Conservation (phyloP, 306 rosid species). For the Hippophae gyantsensis region DNA sequence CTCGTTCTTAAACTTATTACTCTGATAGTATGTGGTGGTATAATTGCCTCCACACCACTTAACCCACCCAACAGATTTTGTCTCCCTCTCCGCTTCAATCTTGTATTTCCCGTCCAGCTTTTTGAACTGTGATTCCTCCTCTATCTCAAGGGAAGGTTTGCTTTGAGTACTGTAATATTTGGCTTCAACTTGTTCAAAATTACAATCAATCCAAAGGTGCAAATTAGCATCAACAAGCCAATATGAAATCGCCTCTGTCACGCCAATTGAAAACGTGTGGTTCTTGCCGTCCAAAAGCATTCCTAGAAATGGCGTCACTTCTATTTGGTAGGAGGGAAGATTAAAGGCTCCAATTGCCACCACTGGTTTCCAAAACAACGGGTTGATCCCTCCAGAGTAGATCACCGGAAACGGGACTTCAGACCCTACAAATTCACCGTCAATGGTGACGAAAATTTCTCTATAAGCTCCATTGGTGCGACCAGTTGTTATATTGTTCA, state of each 20-base stretch:
- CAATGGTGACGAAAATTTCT: constrained; percentile 53
- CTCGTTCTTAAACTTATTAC: constrained; percentile 27
- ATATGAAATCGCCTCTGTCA: constrained; percentile 44
- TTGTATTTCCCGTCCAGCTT: constrained; percentile 58
- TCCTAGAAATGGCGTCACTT: constrained; percentile 67
- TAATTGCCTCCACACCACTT: constrained; percentile 50
- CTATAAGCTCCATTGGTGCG: constrained; percentile 73
- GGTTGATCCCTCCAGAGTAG: constrained; percentile 76
- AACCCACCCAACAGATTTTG: constrained; percentile 49
- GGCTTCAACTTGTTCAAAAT: constrained; percentile 28
- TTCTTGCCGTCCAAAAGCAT: constrained; percentile 40
- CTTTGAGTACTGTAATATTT: not conserved
- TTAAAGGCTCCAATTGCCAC: constrained; percentile 77
- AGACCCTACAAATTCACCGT: constrained; percentile 51
- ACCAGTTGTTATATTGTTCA: constrained; percentile 41
- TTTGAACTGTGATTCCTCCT: constrained; percentile 27
- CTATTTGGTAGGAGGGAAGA: constrained; percentile 61
- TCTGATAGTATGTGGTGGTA: constrained; percentile 34
- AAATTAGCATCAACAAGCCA: constrained; percentile 82
- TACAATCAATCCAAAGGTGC: constrained; percentile 67
- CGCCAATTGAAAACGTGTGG: constrained; percentile 61
- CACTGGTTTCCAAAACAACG: constrained; percentile 68
- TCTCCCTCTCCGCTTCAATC: constrained; percentile 40
- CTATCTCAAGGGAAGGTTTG: constrained; percentile 29
- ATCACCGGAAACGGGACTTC: constrained; percentile 77